Conservation (phyloP, 2,329 filamentous ascomycete genomes). For the Colletotrichum sp. region DNA sequence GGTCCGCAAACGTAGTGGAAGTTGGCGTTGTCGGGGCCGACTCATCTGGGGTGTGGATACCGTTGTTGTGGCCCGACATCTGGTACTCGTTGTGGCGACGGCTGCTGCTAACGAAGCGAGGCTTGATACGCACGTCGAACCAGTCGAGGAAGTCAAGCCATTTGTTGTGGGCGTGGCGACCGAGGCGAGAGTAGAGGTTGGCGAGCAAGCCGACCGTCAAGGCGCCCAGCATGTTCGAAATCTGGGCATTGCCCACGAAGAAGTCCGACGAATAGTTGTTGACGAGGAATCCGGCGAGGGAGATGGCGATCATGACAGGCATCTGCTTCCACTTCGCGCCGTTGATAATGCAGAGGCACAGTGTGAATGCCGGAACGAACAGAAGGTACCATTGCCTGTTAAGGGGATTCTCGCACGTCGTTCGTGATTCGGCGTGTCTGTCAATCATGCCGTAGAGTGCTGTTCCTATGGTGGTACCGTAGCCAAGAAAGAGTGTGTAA, state of each 20-base stretch:
- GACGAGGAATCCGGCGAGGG: slow-evolving; percentile 75
- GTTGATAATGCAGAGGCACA: slow-evolving; percentile 78
- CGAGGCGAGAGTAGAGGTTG: slow-evolving; percentile 78
- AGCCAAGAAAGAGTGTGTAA: slow-evolving; percentile 70
- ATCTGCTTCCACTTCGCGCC: slow-evolving; percentile 82
- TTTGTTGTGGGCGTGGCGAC: slow-evolving; percentile 61
- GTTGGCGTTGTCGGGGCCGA: slow-evolving; percentile 16
- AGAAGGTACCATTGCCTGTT: slow-evolving; percentile 54
- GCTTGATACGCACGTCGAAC: slow-evolving; percentile 55
- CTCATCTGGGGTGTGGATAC: neutral
- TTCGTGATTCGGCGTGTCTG: slow-evolving; percentile 47
- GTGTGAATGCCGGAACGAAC: slow-evolving; percentile 72
- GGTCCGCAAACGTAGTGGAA: neutral
- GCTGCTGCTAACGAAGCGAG: slow-evolving; percentile 34
- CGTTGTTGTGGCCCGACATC: slow-evolving; percentile 1
- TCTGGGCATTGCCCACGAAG: slow-evolving; percentile 73
- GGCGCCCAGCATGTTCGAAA: slow-evolving; percentile 79
- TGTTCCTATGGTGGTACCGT: slow-evolving; percentile 68
- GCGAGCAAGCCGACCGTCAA: slow-evolving; percentile 78
- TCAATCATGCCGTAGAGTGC: slow-evolving; percentile 64
- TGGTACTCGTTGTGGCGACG: slow-evolving; percentile 22
- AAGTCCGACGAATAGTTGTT: slow-evolving; percentile 74
- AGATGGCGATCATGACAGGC: slow-evolving; percentile 77
- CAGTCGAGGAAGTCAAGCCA: slow-evolving; percentile 51
- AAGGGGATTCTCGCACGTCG: slow-evolving; percentile 37